Evolutionary conservation across 2,329 filamentous ascomycete genomes (phyloP).

Genomic region (Trichoderma pleuroti): DNA sequence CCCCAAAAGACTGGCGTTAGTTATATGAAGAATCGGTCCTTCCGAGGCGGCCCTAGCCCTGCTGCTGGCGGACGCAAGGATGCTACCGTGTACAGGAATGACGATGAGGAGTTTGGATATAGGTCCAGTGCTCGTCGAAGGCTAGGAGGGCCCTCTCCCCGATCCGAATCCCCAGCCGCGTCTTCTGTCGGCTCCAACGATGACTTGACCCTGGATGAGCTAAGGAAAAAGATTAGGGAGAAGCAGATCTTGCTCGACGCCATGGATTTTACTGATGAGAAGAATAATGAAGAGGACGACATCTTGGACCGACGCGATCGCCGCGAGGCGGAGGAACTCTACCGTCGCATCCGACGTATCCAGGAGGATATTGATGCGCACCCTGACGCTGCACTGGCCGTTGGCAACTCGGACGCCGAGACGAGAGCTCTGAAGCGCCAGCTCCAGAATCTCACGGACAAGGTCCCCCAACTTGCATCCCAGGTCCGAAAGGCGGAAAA

Average conservation of each 20-base stretch:
- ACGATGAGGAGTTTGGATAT: conserved; percentile 89
- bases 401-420: conserved; percentile 82
- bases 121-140: conserved; percentile 89
- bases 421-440: conserved; percentile 81
- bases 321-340: conserved; percentile 89
- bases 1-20: conserved; percentile 98
- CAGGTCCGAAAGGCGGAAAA: conserved; percentile 88
- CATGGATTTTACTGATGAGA: conserved; percentile 94
- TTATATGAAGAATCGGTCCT: conserved; percentile 93
- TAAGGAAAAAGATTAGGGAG: conserved; percentile 89
- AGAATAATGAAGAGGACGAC: conserved; percentile 84
- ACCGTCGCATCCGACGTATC: conserved; percentile 82
- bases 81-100: conserved; percentile 94
- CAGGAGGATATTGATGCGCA: conserved; percentile 95
- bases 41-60: conserved; percentile 62
- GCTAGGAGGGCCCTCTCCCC: conserved; percentile 75
- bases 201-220: conserved; percentile 79
- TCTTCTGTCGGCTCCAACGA: conserved; percentile 66
- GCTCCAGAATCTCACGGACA: conserved; percentile 82
- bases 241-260: conserved; percentile 93
- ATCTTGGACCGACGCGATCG: conserved; percentile 85
- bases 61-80: conserved; percentile 72
- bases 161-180: conserved; percentile 66
- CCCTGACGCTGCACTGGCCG: conserved; percentile 67
- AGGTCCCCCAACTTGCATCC: conserved; percentile 86